These are phyloP conservation scores for Ceratobasidium sp. DNA, from an alignment of 1,284 basidiomycete genomes.

Conservation along the genomic window DNA sequence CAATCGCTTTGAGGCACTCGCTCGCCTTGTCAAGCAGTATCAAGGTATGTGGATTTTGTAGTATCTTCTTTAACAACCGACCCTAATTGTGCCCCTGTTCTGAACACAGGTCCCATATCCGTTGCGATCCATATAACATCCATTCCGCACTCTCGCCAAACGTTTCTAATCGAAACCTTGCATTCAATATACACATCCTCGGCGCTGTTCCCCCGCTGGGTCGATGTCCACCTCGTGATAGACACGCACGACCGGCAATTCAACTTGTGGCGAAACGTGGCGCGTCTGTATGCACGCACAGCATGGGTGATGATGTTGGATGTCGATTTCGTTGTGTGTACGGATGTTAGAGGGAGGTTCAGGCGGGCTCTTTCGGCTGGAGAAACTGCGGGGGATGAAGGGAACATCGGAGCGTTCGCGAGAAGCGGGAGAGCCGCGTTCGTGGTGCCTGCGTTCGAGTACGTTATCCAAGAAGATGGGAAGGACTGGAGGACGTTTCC, in stretches of 20 bases:
- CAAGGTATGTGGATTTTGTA: constrained; percentile 64
- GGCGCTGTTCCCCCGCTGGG: constrained; percentile 72
- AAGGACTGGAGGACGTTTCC: constrained; percentile 72
- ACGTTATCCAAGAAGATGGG: constrained; percentile 71
- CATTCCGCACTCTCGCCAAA: constrained; percentile 58
- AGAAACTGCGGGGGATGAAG: constrained; percentile 53
- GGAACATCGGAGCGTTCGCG: constrained; percentile 55
- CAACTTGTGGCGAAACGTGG: constrained; percentile 88
- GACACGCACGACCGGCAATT: constrained; percentile 85
- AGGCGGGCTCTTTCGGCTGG: constrained; percentile 52
- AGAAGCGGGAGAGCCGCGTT: constrained; percentile 72
- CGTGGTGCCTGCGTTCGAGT: constrained; percentile 86
- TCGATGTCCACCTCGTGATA: constrained; percentile 89
- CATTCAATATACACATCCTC: constrained; percentile 75
- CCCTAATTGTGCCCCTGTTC: not conserved
- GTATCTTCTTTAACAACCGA: not conserved
- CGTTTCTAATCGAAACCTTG: constrained; percentile 68
- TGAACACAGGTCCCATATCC: constrained; percentile 78
- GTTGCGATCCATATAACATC: constrained; percentile 77
- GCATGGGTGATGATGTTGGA: constrained; percentile 90
- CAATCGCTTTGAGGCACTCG: constrained; percentile 80
- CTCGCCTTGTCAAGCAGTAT: constrained; percentile 76
- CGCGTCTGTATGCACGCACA: constrained; percentile 82
- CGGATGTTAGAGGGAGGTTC: constrained; percentile 76
- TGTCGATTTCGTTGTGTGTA: constrained; percentile 86